phyloP scores from a whole-genome alignment of 345 rosid species.

The Barbarea vulgaris region DNA sequence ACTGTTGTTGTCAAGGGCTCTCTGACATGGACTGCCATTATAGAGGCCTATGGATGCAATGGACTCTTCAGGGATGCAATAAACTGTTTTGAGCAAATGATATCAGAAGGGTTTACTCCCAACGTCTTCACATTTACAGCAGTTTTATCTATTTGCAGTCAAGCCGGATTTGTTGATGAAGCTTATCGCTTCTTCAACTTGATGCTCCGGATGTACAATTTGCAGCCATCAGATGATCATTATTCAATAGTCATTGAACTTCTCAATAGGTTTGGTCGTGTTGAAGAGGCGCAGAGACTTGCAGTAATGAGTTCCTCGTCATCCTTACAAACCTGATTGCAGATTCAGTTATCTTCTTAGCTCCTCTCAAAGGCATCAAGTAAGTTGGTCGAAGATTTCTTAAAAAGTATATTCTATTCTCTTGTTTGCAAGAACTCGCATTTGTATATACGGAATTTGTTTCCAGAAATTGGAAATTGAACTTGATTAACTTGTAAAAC shows the following conservation, averaged over 20 bases:
- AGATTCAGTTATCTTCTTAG: slow-evolving; percentile 9
- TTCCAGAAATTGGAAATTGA: slow-evolving; percentile 20
- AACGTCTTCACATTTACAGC: slow-evolving; percentile 66
- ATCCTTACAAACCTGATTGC: slow-evolving; percentile 25
- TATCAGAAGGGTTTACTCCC: slow-evolving; percentile 57
- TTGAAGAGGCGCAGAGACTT: slow-evolving; percentile 53
- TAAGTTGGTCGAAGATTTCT: slow-evolving; percentile 20
- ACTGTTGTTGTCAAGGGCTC: slow-evolving; percentile 68
- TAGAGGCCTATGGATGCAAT: slow-evolving; percentile 63
- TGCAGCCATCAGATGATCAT: slow-evolving; percentile 54
- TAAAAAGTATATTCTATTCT: background rate
- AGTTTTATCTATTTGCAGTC: slow-evolving; percentile 63
- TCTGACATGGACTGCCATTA: slow-evolving; percentile 77
- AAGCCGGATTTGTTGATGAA: slow-evolving; percentile 72
- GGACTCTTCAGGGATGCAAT: slow-evolving; percentile 54
- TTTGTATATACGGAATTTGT: slow-evolving; percentile 27
- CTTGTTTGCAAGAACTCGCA: slow-evolving; percentile 6
- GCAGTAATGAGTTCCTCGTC: slow-evolving; percentile 39
- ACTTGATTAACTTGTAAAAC: slow-evolving; percentile 28
- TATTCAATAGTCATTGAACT: slow-evolving; percentile 49
- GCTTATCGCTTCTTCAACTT: slow-evolving; percentile 55
- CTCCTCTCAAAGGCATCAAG: slow-evolving; percentile 26
- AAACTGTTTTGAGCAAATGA: slow-evolving; percentile 62
- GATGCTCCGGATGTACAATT: slow-evolving; percentile 52
- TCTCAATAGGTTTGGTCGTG: slow-evolving; percentile 46